Evolutionary conservation across 768 basidiomycete species (phyloP), one percentile per base, ranked within the genome.

Genomic region (Suillus fuscotomentosus): DNA sequence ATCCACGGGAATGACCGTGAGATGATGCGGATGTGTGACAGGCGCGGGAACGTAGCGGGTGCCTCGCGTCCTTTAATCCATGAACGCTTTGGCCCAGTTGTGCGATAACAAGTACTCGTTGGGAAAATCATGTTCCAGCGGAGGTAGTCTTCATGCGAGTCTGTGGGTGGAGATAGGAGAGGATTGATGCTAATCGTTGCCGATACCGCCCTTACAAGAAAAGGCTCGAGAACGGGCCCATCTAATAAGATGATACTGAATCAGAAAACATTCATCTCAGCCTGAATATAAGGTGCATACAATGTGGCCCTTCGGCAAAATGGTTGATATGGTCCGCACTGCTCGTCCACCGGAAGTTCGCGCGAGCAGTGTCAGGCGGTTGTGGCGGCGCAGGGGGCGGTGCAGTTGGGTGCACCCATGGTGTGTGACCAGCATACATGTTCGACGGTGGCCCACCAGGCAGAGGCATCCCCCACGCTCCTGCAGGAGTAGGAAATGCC

Each of bases 61-160:
- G 83, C 82, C 15, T 82, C 78, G 14, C 90, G 84, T 8, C 91
- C 90, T 39, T 77, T 79, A 5, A 84, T 79, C 91, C 91, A 92
- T 0, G 90, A 90, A 27, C 85, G 78, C 3, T 77, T 66, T 4
- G 82, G 79, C 63, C 91, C 91, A n/a, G 78, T 81, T 5, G 87
- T 89, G 63, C 87, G 84, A 68, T 84, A 84, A 61, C 87, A 86
- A 64, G 85, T 81, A 47, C 80, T 83, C 7, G 88, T 83, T 7
- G 79, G 77, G 72, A 86, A 90, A 48, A 89, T 81, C 87, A 92
- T 89, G 75, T 90, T 89, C 89, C 90, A 92, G 55, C 83, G 84
- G 51, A 92, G 77, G 70, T 84, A 84, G 6, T 82, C 81, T 1
- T 83, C 81, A 5, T 76, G 68, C 5, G 73, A 72, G 10, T 80